Conservation (phyloP, 1,284 basidiomycete genomes). For the Cerrena zonata region DNA sequence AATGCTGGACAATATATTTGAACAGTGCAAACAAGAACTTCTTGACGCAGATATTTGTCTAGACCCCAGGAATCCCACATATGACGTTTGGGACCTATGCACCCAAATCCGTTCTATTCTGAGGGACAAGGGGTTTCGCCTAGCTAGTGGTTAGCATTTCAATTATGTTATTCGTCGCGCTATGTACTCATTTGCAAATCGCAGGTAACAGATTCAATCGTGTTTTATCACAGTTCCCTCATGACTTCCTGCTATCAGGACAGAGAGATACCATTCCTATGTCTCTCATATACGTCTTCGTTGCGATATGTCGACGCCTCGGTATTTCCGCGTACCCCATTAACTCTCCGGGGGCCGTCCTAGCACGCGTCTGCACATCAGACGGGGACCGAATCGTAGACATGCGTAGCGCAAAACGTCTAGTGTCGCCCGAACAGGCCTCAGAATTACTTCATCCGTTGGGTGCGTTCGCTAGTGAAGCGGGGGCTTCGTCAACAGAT, state of each 20-base stretch:
- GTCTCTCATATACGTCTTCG: constrained; percentile 55
- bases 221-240: constrained; percentile 53
- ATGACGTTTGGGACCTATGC: constrained; percentile 17
- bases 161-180: not conserved
- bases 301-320: constrained; percentile 45
- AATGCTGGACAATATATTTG: constrained; percentile 36
- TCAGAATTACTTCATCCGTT: constrained; percentile 28
- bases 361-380: constrained; percentile 40
- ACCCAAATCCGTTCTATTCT: constrained; percentile 17
- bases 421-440: constrained; percentile 25
- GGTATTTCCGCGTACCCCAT: constrained; percentile 48
- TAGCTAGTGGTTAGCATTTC: constrained; percentile 20
- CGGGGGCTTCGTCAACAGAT: not conserved
- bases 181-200: not conserved
- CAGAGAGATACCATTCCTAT: constrained; percentile 49
- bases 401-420: constrained; percentile 13
- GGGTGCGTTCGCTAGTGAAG: not conserved
- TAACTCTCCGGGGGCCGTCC: constrained; percentile 50
- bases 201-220: constrained; percentile 30
- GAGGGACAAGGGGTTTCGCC: constrained; percentile 17
- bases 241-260: constrained; percentile 46
- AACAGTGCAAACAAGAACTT: constrained; percentile 32
- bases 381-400: constrained; percentile 17
- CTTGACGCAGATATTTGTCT: constrained; percentile 9
- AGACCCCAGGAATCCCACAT: constrained; percentile 13